phyloP scores from a whole-genome alignment of 192 early-diverging fungal genomes.

The Gigaspora rosea region DNA sequence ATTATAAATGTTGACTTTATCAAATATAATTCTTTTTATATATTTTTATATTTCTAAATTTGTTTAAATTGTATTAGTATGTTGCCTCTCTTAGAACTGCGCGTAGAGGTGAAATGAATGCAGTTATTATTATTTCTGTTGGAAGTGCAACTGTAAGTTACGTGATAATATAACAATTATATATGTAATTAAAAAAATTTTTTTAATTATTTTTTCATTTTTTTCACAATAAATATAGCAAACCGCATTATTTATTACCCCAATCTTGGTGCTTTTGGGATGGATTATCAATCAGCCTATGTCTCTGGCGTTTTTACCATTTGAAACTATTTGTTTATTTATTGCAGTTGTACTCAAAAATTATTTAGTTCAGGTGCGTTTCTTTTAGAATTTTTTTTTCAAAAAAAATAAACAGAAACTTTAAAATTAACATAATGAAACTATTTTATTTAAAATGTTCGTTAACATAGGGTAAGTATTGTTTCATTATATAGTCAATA shows the following conservation, averaged over 20 bases:
- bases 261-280: conserved; percentile 71
- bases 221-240: conserved; percentile 46
- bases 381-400: background rate
- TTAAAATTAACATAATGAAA: too few species aligned
- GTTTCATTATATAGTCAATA: too few species aligned
- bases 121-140: conserved; percentile 84
- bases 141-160: conserved; percentile 68
- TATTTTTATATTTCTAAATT: background rate
- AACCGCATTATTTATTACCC: conserved; percentile 80
- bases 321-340: conserved; percentile 84
- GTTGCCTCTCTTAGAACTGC: conserved; percentile 80
- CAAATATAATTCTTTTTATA: background rate
- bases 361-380: conserved; percentile 61
- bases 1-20: background rate
- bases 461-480: too few species aligned
- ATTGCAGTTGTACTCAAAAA: conserved; percentile 75
- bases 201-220: too few species aligned
- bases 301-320: conserved; percentile 80
- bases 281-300: conserved; percentile 82
- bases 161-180: background rate
- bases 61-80: conserved; percentile 52
- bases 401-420: too few species aligned
- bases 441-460: too few species aligned
- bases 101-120: conserved; percentile 88
- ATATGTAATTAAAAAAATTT: too few species aligned